Conservation (phyloP, 495 filamentous ascomycete species). For the Talaromyces ruber region DNA sequence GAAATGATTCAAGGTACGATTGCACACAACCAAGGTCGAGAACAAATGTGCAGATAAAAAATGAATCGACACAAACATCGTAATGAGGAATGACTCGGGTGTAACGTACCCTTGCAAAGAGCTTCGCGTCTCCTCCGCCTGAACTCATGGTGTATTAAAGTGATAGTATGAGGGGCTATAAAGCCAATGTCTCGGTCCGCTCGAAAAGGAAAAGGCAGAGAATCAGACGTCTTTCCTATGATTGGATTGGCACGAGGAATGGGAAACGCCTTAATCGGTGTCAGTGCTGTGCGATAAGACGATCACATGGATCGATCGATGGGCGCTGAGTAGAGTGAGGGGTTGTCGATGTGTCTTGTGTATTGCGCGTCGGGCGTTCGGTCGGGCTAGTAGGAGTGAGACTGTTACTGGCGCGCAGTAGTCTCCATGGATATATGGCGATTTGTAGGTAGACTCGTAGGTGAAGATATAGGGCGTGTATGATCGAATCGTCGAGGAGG, state of each 20-base stretch:
- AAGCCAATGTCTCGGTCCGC: not conserved
- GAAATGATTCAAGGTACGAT: not conserved
- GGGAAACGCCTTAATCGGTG: not conserved
- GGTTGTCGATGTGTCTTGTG: not conserved
- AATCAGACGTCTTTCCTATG: not conserved
- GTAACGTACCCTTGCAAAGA: slow-evolving; percentile 92
- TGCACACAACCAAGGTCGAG: not conserved
- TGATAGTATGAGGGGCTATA: not conserved
- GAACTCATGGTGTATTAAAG: slow-evolving; percentile 49
- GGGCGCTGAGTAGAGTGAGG: not conserved
- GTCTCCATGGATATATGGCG: not conserved
- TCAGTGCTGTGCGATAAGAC: not conserved
- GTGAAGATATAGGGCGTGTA: not conserved
- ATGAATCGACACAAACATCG: not conserved
- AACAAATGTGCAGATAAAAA: not conserved
- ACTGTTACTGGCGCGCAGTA: not conserved
- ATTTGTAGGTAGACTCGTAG: not conserved
- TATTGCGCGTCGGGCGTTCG: not conserved
- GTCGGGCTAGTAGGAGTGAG: not conserved
- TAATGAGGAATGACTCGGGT: slow-evolving; percentile 10
- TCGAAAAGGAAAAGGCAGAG: not conserved
- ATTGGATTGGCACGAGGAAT: not conserved
- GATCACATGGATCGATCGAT: not conserved
- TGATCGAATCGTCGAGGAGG: not conserved
- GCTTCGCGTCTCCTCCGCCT: slow-evolving; percentile 90